phyloP scores from a whole-genome alignment of 306 rosid species.

The Prunus mume region DNA sequence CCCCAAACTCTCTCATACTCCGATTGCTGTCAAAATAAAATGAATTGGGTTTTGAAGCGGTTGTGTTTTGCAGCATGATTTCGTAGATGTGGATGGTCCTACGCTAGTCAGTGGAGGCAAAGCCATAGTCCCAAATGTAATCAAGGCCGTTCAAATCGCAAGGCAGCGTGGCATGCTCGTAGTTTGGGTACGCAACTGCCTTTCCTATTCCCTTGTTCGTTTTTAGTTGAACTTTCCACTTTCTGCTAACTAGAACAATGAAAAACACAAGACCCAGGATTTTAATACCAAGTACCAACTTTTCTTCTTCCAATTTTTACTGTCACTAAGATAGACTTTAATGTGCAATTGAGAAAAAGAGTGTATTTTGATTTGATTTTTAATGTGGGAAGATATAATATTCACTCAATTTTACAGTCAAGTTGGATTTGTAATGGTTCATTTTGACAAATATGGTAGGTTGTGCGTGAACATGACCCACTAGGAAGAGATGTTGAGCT shows the following conservation, averaged over 20 bases:
- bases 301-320: not conserved
- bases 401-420: no score
- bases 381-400: no score
- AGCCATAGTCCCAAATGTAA: conserved; percentile 66
- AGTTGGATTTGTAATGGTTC: no score
- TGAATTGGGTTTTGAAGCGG: not conserved
- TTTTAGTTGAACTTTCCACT: not conserved
- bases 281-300: not conserved
- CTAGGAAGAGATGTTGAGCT: conserved; percentile 87
- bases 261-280: not conserved
- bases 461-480: conserved; percentile 83
- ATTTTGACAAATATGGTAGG: no score
- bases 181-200: conserved; percentile 56
- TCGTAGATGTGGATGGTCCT: conserved; percentile 50
- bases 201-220: not conserved
- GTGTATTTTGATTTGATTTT: not conserved
- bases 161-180: conserved; percentile 65
- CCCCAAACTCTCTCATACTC: no score
- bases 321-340: not conserved
- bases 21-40: not conserved
- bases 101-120: conserved; percentile 58
- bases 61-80: conserved; percentile 58
- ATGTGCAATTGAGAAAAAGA: not conserved
- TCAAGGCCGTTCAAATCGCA: conserved; percentile 59
- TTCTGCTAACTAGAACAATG: not conserved